Conservation (phyloP, 768 basidiomycete genomes). For the Strobilomyces confusus region DNA sequence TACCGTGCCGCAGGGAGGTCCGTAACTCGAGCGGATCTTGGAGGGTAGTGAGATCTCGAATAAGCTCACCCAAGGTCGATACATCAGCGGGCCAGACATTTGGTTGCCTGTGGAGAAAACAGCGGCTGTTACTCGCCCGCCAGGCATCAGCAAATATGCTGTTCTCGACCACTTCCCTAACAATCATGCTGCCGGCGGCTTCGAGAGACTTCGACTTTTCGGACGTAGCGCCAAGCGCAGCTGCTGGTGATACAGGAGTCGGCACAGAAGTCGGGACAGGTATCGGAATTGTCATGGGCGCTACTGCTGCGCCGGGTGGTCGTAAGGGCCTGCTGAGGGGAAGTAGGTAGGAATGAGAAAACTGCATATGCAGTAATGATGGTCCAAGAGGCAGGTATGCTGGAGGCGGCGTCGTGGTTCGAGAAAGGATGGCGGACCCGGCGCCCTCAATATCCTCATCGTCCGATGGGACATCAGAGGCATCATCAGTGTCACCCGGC, state of each 20-base stretch:
- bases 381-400: conserved; percentile 70
- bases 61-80: conserved; percentile 38
- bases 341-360: conserved; percentile 62
- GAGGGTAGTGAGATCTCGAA: conserved; percentile 31
- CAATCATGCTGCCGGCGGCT: conserved; percentile 57
- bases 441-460: conserved; percentile 36
- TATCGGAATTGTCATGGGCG: conserved; percentile 40
- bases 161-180: conserved; percentile 73
- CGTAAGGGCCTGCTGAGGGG: conserved; percentile 57
- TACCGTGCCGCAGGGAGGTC: conserved; percentile 41
- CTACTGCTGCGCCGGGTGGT: conserved; percentile 51
- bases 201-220: conserved; percentile 69
- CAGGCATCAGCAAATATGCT: conserved; percentile 64
- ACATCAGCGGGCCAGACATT: conserved; percentile 62
- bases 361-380: conserved; percentile 60
- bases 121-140: conserved; percentile 38
- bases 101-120: conserved; percentile 13
- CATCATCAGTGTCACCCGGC: conserved; percentile 35
- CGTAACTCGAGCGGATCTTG: conserved; percentile 41
- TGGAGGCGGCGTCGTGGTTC: conserved; percentile 68
- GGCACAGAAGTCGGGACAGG: conserved; percentile 55
- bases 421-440: conserved; percentile 32
- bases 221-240: conserved; percentile 55
- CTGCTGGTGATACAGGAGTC: conserved; percentile 83
- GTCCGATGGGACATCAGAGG: conserved; percentile 39